Evolutionary conservation across 83 land plant species (phyloP).

Genomic region (Picea engelmannii): DNA sequence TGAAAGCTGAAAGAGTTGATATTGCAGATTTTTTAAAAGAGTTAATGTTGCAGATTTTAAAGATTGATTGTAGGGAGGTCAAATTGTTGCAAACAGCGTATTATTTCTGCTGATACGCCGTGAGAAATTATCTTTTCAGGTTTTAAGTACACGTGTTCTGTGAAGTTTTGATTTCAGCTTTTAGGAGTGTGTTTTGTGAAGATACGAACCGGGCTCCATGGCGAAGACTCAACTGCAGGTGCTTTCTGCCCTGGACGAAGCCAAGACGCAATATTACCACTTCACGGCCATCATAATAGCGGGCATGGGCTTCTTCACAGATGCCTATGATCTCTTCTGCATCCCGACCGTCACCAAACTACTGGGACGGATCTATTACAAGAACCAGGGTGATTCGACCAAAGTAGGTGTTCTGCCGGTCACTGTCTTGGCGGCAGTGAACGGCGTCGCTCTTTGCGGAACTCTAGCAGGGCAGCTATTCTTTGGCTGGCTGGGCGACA

Average conservation of each 20-base stretch:
- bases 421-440: slow-evolving; percentile 28
- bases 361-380: slow-evolving; percentile 61
- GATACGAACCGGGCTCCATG: not conserved
- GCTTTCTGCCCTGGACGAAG: slow-evolving; percentile 25
- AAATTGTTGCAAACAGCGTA: too few relatives aligned
- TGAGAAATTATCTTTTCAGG: too few relatives aligned
- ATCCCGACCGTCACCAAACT: slow-evolving; percentile 62
- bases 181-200: too few relatives aligned
- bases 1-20: too few relatives aligned
- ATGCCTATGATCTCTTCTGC: slow-evolving; percentile 70
- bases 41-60: too few relatives aligned
- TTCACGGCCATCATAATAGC: slow-evolving; percentile 56
- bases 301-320: slow-evolving; percentile 87
- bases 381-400: not conserved
- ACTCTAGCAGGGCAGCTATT: slow-evolving; percentile 22
- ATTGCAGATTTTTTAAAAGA: too few relatives aligned
- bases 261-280: slow-evolving; percentile 52
- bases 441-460: slow-evolving; percentile 37
- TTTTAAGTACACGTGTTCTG: too few relatives aligned
- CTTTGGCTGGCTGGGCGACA: slow-evolving; percentile 34
- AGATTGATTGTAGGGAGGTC: too few relatives aligned
- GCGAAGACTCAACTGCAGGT: not conserved
- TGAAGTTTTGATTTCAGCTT: too few relatives aligned
- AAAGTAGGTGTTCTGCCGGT: slow-evolving; percentile 32
- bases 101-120: too few relatives aligned